A percentile compares a stretch with the other conserved stretches of the same genome.
phyloP scores from a whole-genome alignment of 2,329 filamentous ascomycete species.

The Falciphora oryzae region DNA sequence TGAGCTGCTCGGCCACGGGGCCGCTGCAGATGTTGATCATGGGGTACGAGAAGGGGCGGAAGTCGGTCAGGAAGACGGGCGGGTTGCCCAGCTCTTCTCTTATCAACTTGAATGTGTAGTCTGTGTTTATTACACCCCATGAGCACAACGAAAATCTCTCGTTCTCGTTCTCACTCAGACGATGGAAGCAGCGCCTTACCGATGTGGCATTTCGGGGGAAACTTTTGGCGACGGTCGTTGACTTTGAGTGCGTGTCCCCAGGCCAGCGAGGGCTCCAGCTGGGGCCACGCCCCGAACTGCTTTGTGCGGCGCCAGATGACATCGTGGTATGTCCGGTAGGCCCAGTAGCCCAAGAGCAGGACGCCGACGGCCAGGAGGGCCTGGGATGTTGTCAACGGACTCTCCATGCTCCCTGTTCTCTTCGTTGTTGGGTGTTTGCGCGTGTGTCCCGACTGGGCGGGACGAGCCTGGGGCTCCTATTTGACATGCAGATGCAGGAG shows the following conservation, averaged over 20 bases:
- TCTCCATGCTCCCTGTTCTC: background rate
- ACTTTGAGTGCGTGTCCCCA: slow-evolving; percentile 20
- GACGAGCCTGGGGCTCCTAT: background rate
- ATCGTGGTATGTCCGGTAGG: slow-evolving; percentile 8
- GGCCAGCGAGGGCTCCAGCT: slow-evolving; percentile 18
- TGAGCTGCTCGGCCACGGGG: slow-evolving; percentile 32
- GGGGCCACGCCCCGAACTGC: slow-evolving; percentile 19
- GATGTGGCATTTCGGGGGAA: background rate
- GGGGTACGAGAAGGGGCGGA: slow-evolving; percentile 27
- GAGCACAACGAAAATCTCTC: no score
- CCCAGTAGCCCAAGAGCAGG: slow-evolving; percentile 1
- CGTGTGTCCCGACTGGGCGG: no score
- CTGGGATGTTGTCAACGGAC: background rate
- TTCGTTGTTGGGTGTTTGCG: background rate
- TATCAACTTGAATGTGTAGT: slow-evolving; percentile 23
- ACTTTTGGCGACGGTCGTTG: slow-evolving; percentile 13
- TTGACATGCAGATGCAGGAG: no score
- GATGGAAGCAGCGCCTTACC: background rate
- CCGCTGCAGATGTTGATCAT: slow-evolving; percentile 27
- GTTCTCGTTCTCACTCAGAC: no score
- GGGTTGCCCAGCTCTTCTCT: slow-evolving; percentile 25
- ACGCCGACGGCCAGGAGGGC: background rate
- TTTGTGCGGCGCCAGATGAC: slow-evolving; percentile 17
- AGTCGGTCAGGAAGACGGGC: slow-evolving; percentile 28
- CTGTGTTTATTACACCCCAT: slow-evolving; percentile 12